A percentile compares a stretch with the other conserved stretches of the same genome.
Evolutionary conservation across 108 stramenopile species (phyloP).

Genomic region (Skeletonema grethae): DNA sequence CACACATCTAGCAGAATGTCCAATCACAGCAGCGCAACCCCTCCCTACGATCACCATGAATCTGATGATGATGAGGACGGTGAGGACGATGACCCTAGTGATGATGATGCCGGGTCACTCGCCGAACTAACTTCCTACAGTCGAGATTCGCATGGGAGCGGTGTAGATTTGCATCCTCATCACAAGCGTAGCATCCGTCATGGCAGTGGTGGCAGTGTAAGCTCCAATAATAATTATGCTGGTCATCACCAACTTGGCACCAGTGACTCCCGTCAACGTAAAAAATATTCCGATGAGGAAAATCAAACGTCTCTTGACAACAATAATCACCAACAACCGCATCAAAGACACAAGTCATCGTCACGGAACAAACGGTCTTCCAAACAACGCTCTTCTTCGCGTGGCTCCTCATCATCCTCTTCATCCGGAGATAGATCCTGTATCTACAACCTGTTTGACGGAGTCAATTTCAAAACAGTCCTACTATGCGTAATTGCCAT

Average conservation of each 20-base stretch:
- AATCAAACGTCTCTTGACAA: background rate
- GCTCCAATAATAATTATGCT: background rate
- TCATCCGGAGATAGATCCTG: background rate
- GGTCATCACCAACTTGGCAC: background rate
- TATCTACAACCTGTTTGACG: constrained; percentile 12
- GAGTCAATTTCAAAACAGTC: constrained; percentile 33
- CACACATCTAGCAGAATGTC: background rate
- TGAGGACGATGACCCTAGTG: background rate
- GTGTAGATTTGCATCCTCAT: constrained; percentile 6
- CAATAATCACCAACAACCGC: background rate
- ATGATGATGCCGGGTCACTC: constrained; percentile 5
- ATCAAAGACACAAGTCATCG: background rate
- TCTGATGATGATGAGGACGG: background rate
- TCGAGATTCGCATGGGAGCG: background rate
- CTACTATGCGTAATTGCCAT: constrained; percentile 33
- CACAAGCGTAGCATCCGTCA: constrained; percentile 4
- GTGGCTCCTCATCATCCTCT: constrained; percentile 2
- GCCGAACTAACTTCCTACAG: constrained; percentile 6
- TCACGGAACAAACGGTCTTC: constrained; percentile 8
- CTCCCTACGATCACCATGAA: background rate
- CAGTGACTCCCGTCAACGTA: constrained; percentile 1
- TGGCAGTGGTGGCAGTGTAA: background rate
- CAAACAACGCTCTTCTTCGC: background rate
- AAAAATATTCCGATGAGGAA: constrained; percentile 2
- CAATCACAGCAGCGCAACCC: background rate